Base-by-base conservation (phyloP, 257 asterid species). In the Plantago ovata region DNA sequence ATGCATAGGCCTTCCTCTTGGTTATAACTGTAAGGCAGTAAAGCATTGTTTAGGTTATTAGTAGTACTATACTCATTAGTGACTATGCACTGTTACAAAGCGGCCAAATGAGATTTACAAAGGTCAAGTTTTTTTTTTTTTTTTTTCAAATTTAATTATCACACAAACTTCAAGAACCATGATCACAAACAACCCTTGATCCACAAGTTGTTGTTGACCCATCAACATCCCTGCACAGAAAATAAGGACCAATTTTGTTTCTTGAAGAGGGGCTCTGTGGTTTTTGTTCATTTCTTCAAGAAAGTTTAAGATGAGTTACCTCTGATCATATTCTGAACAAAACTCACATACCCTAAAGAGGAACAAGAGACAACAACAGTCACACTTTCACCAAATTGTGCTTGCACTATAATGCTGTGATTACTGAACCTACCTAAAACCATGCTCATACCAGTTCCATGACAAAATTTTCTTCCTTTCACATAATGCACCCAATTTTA, bases 181-280 rank as follows among this genome's bases (percentile, higher is more conserved):
- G 46, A 42, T 42, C 6, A 13, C 15, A 42, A n/a, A 42, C 10
- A 53, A 28, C 16, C 42, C 59, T 53, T 53, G 44, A 53, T 28
- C 13, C 23, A 19, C 43, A 53, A 32, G 40, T 53, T 53, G 59
- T 53, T 24, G 59, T 53, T 53, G 59, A 53, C 42, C 12, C 24
- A 53, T 53, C 59, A 53, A 53, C 59, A 53, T 53, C 59, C 14
- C 42, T 58, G 63, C 64, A 59, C 43, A 3, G 44, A 53, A 33
- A 48, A 53, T 24, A 28, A 13, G 38, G 44, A 13, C 19, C 43
- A 19, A 4, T 53, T 28, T 53, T 28, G 15, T 53, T 53, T 53
- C 18, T 53, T 14, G 36, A 53, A 39, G 22, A 53, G 42, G 19
- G 13, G 41, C 13, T 23, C 42, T 53, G 21, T 53, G 32, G 18